A percentile compares a stretch with the other conserved stretches of the same genome.
These are phyloP conservation scores for Aspergillus arachidicola DNA, from an alignment of 2,329 filamentous ascomycete genomes.

Conservation along the genomic window DNA sequence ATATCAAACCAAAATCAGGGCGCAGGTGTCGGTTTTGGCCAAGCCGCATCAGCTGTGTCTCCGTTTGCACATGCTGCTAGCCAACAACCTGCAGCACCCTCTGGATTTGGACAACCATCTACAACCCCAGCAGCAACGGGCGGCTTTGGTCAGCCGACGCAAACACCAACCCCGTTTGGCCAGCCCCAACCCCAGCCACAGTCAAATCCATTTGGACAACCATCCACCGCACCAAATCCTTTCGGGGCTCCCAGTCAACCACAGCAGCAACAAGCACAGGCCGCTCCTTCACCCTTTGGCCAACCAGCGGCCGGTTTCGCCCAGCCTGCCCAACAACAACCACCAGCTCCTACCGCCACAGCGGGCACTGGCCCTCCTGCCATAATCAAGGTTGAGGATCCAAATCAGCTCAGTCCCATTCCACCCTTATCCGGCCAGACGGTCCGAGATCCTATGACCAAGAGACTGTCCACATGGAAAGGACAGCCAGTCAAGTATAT, in stretches of 20 bases:
- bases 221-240: conserved; percentile 25
- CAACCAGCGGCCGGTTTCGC: conserved; percentile 36
- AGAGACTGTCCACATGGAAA: conserved; percentile 61
- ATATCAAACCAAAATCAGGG: conserved; percentile 31
- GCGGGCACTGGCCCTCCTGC: conserved; percentile 31
- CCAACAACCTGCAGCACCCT: conserved; percentile 35
- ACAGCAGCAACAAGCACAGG: conserved; percentile 30
- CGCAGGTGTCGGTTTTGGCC: conserved; percentile 31
- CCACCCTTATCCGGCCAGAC: conserved; percentile 42
- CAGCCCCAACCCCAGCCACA: conserved; percentile 25
- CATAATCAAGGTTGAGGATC: conserved; percentile 29
- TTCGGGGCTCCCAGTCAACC: conserved; percentile 40
- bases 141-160: conserved; percentile 39
- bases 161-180: conserved; percentile 32
- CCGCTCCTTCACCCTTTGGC: conserved; percentile 35
- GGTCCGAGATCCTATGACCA: conserved; percentile 35
- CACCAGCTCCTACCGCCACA: conserved; percentile 10
- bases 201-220: conserved; percentile 36
- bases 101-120: conserved; percentile 32
- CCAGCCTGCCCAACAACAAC: conserved; percentile 16
- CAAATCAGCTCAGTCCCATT: conserved; percentile 37
- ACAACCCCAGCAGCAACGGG: conserved; percentile 18
- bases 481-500: conserved; percentile 65
- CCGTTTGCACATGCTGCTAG: conserved; percentile 38
- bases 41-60: conserved; percentile 14